These are phyloP conservation scores for Nitzschia inconspicua DNA, from an alignment of 108 stramenopile species.

Conservation along the genomic window DNA sequence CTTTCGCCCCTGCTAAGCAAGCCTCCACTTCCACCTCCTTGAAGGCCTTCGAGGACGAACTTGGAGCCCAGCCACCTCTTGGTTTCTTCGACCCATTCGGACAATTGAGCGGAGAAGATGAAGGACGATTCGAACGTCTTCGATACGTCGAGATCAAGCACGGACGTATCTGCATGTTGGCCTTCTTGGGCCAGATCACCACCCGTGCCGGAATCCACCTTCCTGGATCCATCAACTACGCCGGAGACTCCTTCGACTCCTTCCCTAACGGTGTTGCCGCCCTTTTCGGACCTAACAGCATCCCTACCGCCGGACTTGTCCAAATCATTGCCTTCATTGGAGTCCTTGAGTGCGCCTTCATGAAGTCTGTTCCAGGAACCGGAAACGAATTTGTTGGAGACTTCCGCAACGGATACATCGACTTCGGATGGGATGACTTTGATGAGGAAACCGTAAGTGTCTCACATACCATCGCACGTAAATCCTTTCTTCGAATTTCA, in stretches of 20 bases:
- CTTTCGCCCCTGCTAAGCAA: slow-evolving; percentile 49
- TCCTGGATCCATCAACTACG: slow-evolving; percentile 53
- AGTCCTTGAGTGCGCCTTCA: slow-evolving; percentile 53
- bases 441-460: slow-evolving; percentile 36
- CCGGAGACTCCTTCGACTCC: slow-evolving; percentile 52
- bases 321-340: slow-evolving; percentile 64
- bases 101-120: slow-evolving; percentile 34
- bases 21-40: slow-evolving; percentile 35
- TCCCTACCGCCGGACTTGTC: slow-evolving; percentile 50
- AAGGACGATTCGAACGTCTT: slow-evolving; percentile 56
- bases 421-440: slow-evolving; percentile 72
- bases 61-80: slow-evolving; percentile 85
- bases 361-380: slow-evolving; percentile 50
- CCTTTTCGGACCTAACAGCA: slow-evolving; percentile 38
- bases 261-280: slow-evolving; percentile 58
- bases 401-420: slow-evolving; percentile 78
- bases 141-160: slow-evolving; percentile 92
- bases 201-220: slow-evolving; percentile 61
- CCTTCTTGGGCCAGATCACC: slow-evolving; percentile 61
- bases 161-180: slow-evolving; percentile 78
- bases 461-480: background rate
- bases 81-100: slow-evolving; percentile 85
- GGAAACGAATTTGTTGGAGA: slow-evolving; percentile 62
- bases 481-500: background rate
- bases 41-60: slow-evolving; percentile 71